Evolutionary conservation across 2,329 filamentous ascomycete species (phyloP).

Genomic region (Claviceps sorghi): DNA sequence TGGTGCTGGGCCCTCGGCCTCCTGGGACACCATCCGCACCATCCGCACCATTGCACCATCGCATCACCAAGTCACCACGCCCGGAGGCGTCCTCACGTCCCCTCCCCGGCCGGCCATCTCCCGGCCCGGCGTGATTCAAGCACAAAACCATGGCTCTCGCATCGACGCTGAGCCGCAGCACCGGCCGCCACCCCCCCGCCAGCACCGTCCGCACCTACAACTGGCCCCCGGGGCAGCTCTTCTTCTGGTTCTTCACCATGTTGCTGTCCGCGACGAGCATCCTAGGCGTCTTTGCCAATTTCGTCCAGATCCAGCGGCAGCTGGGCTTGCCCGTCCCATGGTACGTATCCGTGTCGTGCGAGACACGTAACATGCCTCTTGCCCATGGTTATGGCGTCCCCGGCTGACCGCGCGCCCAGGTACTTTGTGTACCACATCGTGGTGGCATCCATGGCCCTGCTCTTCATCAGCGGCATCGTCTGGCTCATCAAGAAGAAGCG

Average conservation of each 20-base stretch:
- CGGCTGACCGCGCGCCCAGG: conserved; percentile 24
- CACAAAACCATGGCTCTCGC: not conserved
- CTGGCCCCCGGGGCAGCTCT: conserved; percentile 54
- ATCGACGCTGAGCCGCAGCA: conserved; percentile 19
- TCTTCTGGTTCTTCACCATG: conserved; percentile 54
- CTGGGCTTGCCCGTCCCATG: conserved; percentile 43
- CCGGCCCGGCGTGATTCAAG: not conserved
- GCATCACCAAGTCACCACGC: too few species aligned
- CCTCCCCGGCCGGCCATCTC: not conserved
- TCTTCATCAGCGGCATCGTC: conserved; percentile 52
- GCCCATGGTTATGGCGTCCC: not conserved
- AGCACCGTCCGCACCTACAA: conserved; percentile 44
- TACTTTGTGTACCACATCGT: conserved; percentile 55
- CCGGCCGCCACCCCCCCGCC: conserved; percentile 28
- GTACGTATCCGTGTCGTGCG: conserved; percentile 26
- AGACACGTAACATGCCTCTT: too few species aligned
- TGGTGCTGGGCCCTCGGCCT: too few species aligned
- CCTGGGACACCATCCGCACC: too few species aligned
- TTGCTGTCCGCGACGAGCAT: conserved; percentile 42
- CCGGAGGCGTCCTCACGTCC: not conserved
- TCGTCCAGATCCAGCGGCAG: conserved; percentile 43
- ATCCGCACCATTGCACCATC: too few species aligned
- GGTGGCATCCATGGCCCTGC: conserved; percentile 41
- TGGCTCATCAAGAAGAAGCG: conserved; percentile 47
- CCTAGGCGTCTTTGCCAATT: conserved; percentile 46